These are phyloP conservation scores for Anastatica hierochuntica DNA, from an alignment of 345 rosid genomes.

Conservation along the genomic window DNA sequence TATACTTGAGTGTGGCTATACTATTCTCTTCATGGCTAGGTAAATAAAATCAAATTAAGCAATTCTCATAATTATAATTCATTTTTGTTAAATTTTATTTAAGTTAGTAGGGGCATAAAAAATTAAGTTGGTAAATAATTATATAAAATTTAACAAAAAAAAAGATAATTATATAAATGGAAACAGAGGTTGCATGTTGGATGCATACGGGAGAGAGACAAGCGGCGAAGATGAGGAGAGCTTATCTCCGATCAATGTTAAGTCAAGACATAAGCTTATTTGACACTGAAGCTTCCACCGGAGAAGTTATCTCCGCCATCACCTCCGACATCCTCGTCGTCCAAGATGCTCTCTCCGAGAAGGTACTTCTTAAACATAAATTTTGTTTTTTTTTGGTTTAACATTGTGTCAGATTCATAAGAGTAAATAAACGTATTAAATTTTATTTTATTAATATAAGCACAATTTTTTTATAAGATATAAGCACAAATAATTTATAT, in stretches of 20 bases:
- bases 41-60: too few relatives aligned
- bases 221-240: constrained; percentile 91
- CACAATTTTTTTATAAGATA: too few relatives aligned
- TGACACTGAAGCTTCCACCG: constrained; percentile 87
- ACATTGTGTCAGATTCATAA: too few relatives aligned
- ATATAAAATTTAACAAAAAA: neutral
- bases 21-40: constrained; percentile 91
- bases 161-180: too few relatives aligned
- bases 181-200: constrained; percentile 99
- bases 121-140: too few relatives aligned
- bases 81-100: too few relatives aligned
- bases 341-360: constrained; percentile 93
- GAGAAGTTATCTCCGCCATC: constrained; percentile 78
- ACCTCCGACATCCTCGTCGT: constrained; percentile 80
- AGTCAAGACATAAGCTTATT: constrained; percentile 81
- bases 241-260: constrained; percentile 65
- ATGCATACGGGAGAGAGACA: constrained; percentile 95
- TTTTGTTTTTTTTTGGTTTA: too few relatives aligned
- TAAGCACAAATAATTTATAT: neutral
- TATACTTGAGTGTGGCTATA: constrained; percentile 77
- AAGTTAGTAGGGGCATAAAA: too few relatives aligned
- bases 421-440: too few relatives aligned
- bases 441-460: neutral
- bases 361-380: too few relatives aligned
- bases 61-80: too few relatives aligned